phyloP scores from a whole-genome alignment of 1,139 yeast species.

The Wickerhamiella pararugosa region DNA sequence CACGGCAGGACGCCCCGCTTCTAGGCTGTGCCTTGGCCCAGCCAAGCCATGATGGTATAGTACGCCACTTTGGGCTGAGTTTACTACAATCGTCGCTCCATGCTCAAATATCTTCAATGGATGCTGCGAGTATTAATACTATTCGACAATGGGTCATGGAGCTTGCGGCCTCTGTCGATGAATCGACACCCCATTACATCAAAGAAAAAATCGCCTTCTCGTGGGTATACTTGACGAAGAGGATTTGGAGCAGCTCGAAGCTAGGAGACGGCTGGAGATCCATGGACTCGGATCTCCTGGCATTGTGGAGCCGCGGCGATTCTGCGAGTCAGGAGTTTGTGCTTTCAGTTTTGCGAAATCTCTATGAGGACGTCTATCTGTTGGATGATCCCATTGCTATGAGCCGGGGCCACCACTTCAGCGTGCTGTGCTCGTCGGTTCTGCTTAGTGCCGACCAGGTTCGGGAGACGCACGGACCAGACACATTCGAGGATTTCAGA shows the following conservation, averaged over 20 bases:
- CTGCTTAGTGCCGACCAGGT: constrained; percentile 42
- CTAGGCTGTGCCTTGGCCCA: constrained; percentile 87
- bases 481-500: constrained; percentile 26
- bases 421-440: constrained; percentile 70
- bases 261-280: constrained; percentile 54
- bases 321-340: constrained; percentile 56
- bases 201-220: constrained; percentile 79
- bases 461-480: constrained; percentile 4
- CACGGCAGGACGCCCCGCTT: constrained; percentile 68
- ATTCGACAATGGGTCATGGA: constrained; percentile 77
- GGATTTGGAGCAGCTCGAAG: constrained; percentile 57
- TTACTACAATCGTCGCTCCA: constrained; percentile 60
- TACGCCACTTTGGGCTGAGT: constrained; percentile 82
- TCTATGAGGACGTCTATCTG: constrained; percentile 88
- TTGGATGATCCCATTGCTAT: constrained; percentile 85
- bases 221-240: constrained; percentile 89
- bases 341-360: constrained; percentile 60
- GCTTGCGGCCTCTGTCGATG: constrained; percentile 42
- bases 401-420: constrained; percentile 59
- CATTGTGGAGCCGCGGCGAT: constrained; percentile 48
- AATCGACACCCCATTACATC: constrained; percentile 73
- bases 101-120: constrained; percentile 36
- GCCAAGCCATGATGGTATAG: constrained; percentile 31
- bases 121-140: constrained; percentile 52
- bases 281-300: constrained; percentile 67